Conservation (phyloP, 345 rosid genomes). For the Lenwebbia sp. region DNA sequence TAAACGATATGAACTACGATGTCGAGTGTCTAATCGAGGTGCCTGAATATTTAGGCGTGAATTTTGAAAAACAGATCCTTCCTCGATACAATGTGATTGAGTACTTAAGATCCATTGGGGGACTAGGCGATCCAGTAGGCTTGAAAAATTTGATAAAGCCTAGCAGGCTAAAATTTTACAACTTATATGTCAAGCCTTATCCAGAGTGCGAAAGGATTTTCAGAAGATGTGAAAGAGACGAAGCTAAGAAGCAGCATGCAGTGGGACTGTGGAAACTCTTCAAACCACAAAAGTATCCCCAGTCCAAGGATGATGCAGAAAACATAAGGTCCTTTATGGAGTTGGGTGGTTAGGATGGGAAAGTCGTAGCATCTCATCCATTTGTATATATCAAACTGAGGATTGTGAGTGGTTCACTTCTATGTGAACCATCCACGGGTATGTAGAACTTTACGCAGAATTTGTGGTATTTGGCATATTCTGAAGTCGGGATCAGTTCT, state of each 20-base stretch:
- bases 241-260: conserved; percentile 27
- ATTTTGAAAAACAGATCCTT: conserved; percentile 66
- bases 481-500: not conserved
- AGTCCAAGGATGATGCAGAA: conserved; percentile 41
- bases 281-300: conserved; percentile 31
- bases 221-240: conserved; percentile 38
- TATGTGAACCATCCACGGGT: not conserved
- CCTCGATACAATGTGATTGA: conserved; percentile 62
- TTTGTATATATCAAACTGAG: not conserved
- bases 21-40: conserved; percentile 51
- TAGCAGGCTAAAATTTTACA: conserved; percentile 68
- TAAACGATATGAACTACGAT: conserved; percentile 33
- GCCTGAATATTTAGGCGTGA: conserved; percentile 69
- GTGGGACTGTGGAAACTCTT: conserved; percentile 68
- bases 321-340: conserved; percentile 56
- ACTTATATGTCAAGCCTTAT: conserved; percentile 75
- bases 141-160: conserved; percentile 59
- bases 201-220: conserved; percentile 74
- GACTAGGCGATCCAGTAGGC: conserved; percentile 53
- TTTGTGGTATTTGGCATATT: not conserved
- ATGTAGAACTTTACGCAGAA: not conserved
- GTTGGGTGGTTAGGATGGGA: conserved; percentile 22
- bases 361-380: not conserved
- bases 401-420: not conserved
- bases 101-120: conserved; percentile 51